A percentile compares a stretch with the other conserved stretches of the same genome.
Evolutionary conservation across 371 early-diverging fungal genomes (phyloP).

Genomic region (Parasitella parasitica): DNA sequence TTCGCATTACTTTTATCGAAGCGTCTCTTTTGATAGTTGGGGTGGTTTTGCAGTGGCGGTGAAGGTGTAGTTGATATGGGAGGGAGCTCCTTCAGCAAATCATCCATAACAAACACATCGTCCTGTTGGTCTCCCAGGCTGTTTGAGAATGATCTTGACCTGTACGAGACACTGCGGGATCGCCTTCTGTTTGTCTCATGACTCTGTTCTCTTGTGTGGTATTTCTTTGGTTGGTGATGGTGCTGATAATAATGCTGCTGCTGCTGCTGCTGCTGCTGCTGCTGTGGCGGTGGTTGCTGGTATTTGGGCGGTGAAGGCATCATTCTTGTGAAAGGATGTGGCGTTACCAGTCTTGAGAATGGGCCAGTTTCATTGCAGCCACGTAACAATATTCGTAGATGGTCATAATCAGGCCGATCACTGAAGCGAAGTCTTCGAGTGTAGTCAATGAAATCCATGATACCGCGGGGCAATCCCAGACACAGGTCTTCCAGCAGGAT

Average conservation of each 20-base stretch:
- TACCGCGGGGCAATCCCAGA: constrained; percentile 53
- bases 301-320: constrained; percentile 10
- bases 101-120: constrained; percentile 26
- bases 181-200: background rate
- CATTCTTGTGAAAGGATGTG: constrained; percentile 5
- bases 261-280: background rate
- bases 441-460: constrained; percentile 68
- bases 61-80: background rate
- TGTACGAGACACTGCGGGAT: background rate
- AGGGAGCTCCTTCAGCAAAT: constrained; percentile 6
- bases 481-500: constrained; percentile 52
- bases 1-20: background rate
- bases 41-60: background rate
- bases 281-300: background rate
- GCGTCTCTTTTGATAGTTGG: background rate
- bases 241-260: background rate
- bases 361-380: constrained; percentile 28
- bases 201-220: background rate
- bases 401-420: constrained; percentile 92
- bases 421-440: constrained; percentile 82
- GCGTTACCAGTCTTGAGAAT: constrained; percentile 15
- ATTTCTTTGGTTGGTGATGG: background rate
- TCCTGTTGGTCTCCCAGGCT: background rate
- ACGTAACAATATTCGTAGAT: constrained; percentile 45
- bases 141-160: background rate